These are phyloP conservation scores for Coleophoma eucalyptorum DNA, from an alignment of 2,329 filamentous ascomycete genomes.

Conservation along the genomic window DNA sequence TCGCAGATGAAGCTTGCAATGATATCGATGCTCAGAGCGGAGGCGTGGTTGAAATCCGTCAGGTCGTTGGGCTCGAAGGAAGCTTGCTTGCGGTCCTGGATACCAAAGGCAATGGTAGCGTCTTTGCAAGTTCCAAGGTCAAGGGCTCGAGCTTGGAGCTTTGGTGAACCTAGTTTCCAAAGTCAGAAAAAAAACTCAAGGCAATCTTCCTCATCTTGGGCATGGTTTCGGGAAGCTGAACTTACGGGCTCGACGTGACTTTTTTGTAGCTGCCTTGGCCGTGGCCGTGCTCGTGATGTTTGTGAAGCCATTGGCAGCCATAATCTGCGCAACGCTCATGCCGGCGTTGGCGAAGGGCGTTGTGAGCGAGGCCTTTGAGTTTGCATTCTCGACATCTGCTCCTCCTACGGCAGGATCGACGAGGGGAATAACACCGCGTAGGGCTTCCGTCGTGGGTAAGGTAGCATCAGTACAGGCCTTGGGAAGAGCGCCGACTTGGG, in stretches of 20 bases:
- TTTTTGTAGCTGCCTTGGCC: conserved; percentile 19
- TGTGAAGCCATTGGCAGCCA: conserved; percentile 54
- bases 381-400: conserved; percentile 53
- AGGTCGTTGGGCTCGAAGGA: background rate
- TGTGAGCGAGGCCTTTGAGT: conserved; percentile 44
- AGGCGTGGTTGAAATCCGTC: conserved; percentile 1
- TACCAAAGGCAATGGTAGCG: background rate
- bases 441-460: conserved; percentile 52
- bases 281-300: conserved; percentile 46
- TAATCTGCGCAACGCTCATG: conserved; percentile 59
- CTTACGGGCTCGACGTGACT: background rate
- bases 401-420: conserved; percentile 58
- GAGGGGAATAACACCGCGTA: conserved; percentile 61
- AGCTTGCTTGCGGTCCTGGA: background rate
- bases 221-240: background rate
- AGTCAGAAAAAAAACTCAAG: background rate
- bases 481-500: conserved; percentile 59
- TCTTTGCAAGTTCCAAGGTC: conserved; percentile 1
- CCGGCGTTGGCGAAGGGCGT: conserved; percentile 54
- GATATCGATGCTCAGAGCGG: background rate
- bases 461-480: conserved; percentile 57
- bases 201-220: too few relatives aligned
- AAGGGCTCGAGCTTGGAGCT: conserved; percentile 9
- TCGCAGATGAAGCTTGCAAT: conserved; percentile 7
- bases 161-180: conserved; percentile 18